Conservation (phyloP, 2,329 filamentous ascomycete species). For the Phyllosticta citrichinensis region DNA sequence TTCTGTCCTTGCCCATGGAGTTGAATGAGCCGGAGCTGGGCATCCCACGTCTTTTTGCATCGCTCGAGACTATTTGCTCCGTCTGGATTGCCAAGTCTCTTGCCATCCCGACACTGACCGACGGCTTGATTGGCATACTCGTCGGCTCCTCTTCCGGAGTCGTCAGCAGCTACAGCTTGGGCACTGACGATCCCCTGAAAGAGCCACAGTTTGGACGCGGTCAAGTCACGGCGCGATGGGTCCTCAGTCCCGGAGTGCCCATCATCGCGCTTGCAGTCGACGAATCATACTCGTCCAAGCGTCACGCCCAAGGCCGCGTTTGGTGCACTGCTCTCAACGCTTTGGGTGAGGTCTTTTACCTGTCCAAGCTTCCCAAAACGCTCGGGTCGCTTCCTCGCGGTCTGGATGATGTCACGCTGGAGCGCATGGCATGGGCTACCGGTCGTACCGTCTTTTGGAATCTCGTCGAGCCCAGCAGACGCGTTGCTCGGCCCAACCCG, state of each 20-base stretch:
- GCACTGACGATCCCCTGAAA: slow-evolving; percentile 44
- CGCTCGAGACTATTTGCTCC: slow-evolving; percentile 61
- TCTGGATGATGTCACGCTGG: slow-evolving; percentile 39
- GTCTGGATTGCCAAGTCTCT: slow-evolving; percentile 86
- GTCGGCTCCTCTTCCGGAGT: slow-evolving; percentile 76
- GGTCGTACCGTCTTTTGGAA: slow-evolving; percentile 75
- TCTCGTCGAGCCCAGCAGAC: slow-evolving; percentile 66
- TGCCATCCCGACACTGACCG: slow-evolving; percentile 59
- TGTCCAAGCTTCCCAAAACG: slow-evolving; percentile 58
- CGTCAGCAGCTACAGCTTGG: slow-evolving; percentile 71
- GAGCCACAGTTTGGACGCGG: slow-evolving; percentile 57
- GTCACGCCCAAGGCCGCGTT: slow-evolving; percentile 59
- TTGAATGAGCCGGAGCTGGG: slow-evolving; percentile 56
- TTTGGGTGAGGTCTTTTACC: slow-evolving; percentile 80
- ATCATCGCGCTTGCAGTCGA: slow-evolving; percentile 78
- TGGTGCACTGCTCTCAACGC: slow-evolving; percentile 96
- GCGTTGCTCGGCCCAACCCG: slow-evolving; percentile 60
- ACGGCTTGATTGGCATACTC: slow-evolving; percentile 71
- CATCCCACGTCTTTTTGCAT: slow-evolving; percentile 64
- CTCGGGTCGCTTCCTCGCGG: slow-evolving; percentile 36
- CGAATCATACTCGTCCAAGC: slow-evolving; percentile 64
- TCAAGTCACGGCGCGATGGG: slow-evolving; percentile 78
- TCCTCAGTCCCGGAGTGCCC: slow-evolving; percentile 82
- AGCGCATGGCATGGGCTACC: slow-evolving; percentile 66
- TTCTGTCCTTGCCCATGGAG: slow-evolving; percentile 53